A percentile compares a stretch with the other conserved stretches of the same genome.
These are phyloP conservation scores for Pulveroboletus sp. DNA, from an alignment of 768 basidiomycete genomes.

Conservation along the genomic window DNA sequence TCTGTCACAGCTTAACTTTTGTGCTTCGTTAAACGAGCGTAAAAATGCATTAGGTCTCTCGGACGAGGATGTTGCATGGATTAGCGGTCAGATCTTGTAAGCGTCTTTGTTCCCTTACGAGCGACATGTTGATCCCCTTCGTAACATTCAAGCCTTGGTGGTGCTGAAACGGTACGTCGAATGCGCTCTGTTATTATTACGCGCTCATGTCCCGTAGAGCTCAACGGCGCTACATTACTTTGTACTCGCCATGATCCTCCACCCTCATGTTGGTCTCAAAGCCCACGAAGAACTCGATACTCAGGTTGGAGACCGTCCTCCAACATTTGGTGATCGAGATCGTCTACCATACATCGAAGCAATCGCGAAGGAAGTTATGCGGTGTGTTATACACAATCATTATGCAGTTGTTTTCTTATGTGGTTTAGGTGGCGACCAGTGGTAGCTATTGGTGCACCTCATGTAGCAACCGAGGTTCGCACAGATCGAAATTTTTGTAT, in stretches of 20 bases:
- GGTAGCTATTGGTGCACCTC: slow-evolving; percentile 3
- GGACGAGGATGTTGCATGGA: slow-evolving; percentile 12
- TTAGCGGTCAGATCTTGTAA: slow-evolving; percentile 7
- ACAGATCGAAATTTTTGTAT: not conserved
- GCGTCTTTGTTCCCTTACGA: not conserved
- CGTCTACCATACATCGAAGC: slow-evolving; percentile 8
- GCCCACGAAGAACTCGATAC: slow-evolving; percentile 6
- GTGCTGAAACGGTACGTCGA: slow-evolving; percentile 3
- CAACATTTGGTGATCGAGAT: slow-evolving; percentile 7
- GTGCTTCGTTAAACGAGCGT: slow-evolving; percentile 1
- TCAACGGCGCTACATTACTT: slow-evolving; percentile 7
- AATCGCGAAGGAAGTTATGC: slow-evolving; percentile 5
- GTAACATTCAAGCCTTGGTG: slow-evolving; percentile 1
- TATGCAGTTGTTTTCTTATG: not conserved
- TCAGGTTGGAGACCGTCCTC: slow-evolving; percentile 1
- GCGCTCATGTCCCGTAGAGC: not conserved
- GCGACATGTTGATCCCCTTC: not conserved
- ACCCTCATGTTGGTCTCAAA: slow-evolving; percentile 1
- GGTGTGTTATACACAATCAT: not conserved
- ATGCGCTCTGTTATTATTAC: not conserved
- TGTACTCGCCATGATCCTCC: slow-evolving; percentile 4
- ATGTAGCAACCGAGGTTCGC: slow-evolving; percentile 3
- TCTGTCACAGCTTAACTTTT: slow-evolving; percentile 5
- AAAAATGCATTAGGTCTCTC: slow-evolving; percentile 1
- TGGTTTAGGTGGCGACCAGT: slow-evolving; percentile 6